Evolutionary conservation across 371 early-diverging fungal species (phyloP).

Genomic region (Mycotypha africana): DNA sequence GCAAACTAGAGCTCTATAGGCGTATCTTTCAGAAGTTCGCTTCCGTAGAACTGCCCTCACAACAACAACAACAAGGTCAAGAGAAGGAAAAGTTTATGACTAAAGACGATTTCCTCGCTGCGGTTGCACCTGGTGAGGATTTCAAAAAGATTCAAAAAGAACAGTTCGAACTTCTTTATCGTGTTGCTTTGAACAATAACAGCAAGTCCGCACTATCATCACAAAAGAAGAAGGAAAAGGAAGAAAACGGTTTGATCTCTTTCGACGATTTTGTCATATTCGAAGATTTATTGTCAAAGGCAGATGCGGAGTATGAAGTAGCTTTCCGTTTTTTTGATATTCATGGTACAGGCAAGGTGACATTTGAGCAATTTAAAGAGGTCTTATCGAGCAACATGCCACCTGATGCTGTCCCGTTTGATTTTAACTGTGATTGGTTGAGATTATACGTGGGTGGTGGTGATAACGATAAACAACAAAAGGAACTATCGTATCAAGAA

Average conservation of each 20-base stretch:
- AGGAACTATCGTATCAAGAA: slow-evolving; percentile 65
- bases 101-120: slow-evolving; percentile 62
- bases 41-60: slow-evolving; percentile 45
- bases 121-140: slow-evolving; percentile 64
- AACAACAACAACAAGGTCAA: too few species aligned
- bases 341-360: slow-evolving; percentile 56
- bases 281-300: slow-evolving; percentile 63
- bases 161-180: slow-evolving; percentile 64
- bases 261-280: slow-evolving; percentile 75
- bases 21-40: slow-evolving; percentile 63
- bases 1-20: slow-evolving; percentile 48
- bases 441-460: slow-evolving; percentile 64
- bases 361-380: slow-evolving; percentile 62
- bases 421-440: slow-evolving; percentile 72
- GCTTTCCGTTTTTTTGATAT: slow-evolving; percentile 72
- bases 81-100: slow-evolving; percentile 58
- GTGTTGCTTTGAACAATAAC: too few species aligned
- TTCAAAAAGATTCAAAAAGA: slow-evolving; percentile 55
- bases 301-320: slow-evolving; percentile 82
- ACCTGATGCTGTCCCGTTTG: slow-evolving; percentile 59
- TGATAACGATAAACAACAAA: slow-evolving; percentile 48
- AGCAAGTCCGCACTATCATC: too few species aligned
- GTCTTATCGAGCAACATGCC: slow-evolving; percentile 57
- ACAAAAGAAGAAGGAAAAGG: too few species aligned
- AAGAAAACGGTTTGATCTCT: slow-evolving; percentile 56